phyloP scores from a whole-genome alignment of 495 filamentous ascomycete genomes.

The Talaromyces borbonicus region DNA sequence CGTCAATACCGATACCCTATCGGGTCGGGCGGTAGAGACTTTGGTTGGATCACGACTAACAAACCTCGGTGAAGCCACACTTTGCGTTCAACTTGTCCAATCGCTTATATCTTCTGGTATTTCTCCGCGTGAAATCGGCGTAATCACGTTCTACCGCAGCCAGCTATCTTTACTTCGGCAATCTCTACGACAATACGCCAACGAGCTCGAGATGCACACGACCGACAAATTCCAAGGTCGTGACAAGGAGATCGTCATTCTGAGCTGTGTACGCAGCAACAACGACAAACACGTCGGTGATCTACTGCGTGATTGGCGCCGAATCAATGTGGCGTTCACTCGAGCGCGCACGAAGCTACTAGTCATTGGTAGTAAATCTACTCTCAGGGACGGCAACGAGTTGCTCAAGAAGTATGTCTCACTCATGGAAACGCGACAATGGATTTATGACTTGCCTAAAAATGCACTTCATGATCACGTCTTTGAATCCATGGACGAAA shows the following conservation, averaged over 20 bases:
- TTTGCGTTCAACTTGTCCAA: slow-evolving; percentile 71
- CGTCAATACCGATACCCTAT: slow-evolving; percentile 75
- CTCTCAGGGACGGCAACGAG: slow-evolving; percentile 61
- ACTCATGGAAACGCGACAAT: slow-evolving; percentile 61
- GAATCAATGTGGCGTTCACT: slow-evolving; percentile 94
- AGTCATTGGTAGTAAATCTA: slow-evolving; percentile 70
- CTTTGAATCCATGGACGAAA: slow-evolving; percentile 34
- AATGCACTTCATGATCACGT: slow-evolving; percentile 57
- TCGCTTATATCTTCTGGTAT: slow-evolving; percentile 66
- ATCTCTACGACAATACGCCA: slow-evolving; percentile 35
- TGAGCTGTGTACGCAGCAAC: slow-evolving; percentile 81
- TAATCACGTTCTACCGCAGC: slow-evolving; percentile 96
- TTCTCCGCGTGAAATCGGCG: slow-evolving; percentile 68
- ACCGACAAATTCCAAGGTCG: slow-evolving; percentile 93
- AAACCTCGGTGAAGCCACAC: slow-evolving; percentile 67
- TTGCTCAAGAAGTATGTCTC: slow-evolving; percentile 65
- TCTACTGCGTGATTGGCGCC: slow-evolving; percentile 78
- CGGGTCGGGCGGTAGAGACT: slow-evolving; percentile 53
- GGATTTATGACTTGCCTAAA: slow-evolving; percentile 62
- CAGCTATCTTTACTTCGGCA: slow-evolving; percentile 63
- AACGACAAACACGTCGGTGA: slow-evolving; percentile 72
- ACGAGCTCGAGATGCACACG: slow-evolving; percentile 83
- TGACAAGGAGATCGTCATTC: slow-evolving; percentile 84
- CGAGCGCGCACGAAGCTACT: slow-evolving; percentile 82
- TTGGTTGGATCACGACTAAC: slow-evolving; percentile 73